Evolutionary conservation across 1,284 basidiomycete genomes (phyloP).

Genomic region (Pseudozyma sp.): DNA sequence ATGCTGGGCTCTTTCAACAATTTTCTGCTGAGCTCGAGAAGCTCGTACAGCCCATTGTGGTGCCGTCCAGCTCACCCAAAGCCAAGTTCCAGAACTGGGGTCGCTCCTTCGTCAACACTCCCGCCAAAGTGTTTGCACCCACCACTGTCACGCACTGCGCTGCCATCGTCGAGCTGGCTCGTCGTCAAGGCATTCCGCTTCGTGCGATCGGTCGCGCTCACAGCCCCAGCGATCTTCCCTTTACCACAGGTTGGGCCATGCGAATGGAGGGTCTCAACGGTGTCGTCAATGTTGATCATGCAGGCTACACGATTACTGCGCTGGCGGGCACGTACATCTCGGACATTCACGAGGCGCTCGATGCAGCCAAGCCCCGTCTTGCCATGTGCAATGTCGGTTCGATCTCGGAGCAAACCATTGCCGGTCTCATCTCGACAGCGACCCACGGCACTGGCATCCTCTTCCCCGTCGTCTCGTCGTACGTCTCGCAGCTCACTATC

Average conservation of each 20-base stretch:
- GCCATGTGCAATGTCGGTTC: slow-evolving; percentile 94
- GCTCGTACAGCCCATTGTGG: slow-evolving; percentile 28
- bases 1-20: slow-evolving; percentile 24
- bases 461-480: slow-evolving; percentile 85
- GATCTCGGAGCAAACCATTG: slow-evolving; percentile 95
- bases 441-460: slow-evolving; percentile 90
- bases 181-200: slow-evolving; percentile 78
- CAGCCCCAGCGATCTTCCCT: slow-evolving; percentile 84
- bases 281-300: slow-evolving; percentile 44
- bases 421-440: slow-evolving; percentile 92
- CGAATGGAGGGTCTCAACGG: slow-evolving; percentile 65
- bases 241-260: slow-evolving; percentile 65
- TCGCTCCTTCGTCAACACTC: slow-evolving; percentile 71
- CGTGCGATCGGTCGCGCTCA: slow-evolving; percentile 91
- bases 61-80: slow-evolving; percentile 37
- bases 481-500: slow-evolving; percentile 81
- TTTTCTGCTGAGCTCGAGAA: slow-evolving; percentile 34
- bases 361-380: slow-evolving; percentile 74
- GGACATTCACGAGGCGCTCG: slow-evolving; percentile 72
- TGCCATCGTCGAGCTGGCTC: slow-evolving; percentile 84
- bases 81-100: slow-evolving; percentile 73
- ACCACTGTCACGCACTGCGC: slow-evolving; percentile 79
- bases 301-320: slow-evolving; percentile 44
- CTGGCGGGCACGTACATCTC: slow-evolving; percentile 69
- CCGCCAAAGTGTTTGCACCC: slow-evolving; percentile 79